Evolutionary conservation across 2,329 filamentous ascomycete genomes (phyloP).

Genomic region (Geosmithia putterillii): DNA sequence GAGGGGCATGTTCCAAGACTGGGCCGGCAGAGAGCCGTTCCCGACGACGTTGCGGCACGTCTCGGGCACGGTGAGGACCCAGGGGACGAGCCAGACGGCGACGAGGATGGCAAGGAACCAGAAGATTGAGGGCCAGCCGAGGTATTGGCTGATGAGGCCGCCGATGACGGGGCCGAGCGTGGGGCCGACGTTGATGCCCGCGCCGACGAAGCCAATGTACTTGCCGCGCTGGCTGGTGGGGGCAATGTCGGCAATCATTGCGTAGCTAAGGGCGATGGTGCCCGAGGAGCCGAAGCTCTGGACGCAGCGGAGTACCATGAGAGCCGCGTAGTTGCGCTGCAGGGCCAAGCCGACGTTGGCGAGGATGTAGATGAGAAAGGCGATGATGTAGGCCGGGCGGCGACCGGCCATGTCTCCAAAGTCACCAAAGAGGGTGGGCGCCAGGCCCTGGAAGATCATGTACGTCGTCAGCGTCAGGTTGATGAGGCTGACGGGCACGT

Average conservation of each 20-base stretch:
- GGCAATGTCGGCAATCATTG: conserved; percentile 60
- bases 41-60: conserved; percentile 48
- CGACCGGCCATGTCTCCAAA: conserved; percentile 49
- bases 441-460: conserved; percentile 51
- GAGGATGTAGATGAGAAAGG: conserved; percentile 41
- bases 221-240: conserved; percentile 57
- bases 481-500: conserved; percentile 25
- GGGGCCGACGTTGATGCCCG: conserved; percentile 43
- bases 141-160: conserved; percentile 48
- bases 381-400: conserved; percentile 47
- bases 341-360: conserved; percentile 49
- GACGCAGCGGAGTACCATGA: conserved; percentile 48
- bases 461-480: conserved; percentile 45
- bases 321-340: conserved; percentile 41
- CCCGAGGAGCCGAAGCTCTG: conserved; percentile 55
- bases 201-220: conserved; percentile 58
- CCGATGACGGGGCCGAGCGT: conserved; percentile 49
- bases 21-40: conserved; percentile 48
- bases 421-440: conserved; percentile 48
- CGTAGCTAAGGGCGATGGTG: conserved; percentile 58
- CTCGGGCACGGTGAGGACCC: conserved; percentile 44
- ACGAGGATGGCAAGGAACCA: conserved; percentile 53
- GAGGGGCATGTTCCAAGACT: conserved; percentile 44
- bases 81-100: conserved; percentile 36
- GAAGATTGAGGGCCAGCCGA: conserved; percentile 58